phyloP scores from a whole-genome alignment of 257 asterid genomes.

The Gynochthodes officinalis region DNA sequence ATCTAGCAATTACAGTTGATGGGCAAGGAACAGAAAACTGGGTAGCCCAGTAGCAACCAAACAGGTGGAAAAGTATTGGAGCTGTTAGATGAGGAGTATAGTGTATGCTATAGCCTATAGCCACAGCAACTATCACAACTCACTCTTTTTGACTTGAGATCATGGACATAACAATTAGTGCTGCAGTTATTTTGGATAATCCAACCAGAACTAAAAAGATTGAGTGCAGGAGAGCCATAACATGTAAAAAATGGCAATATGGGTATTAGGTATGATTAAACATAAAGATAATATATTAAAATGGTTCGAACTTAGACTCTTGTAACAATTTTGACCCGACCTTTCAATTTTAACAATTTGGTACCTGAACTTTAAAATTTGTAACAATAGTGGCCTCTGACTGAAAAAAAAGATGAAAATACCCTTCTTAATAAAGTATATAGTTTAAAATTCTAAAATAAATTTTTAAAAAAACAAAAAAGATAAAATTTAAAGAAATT shows the following conservation, averaged over 20 bases:
- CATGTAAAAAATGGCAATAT: slow-evolving; percentile 80
- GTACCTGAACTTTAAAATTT: too few species aligned
- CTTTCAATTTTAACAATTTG: too few species aligned
- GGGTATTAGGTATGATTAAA: slow-evolving; percentile 75
- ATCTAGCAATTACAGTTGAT: slow-evolving; percentile 86
- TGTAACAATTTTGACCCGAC: too few species aligned
- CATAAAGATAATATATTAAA: too few species aligned
- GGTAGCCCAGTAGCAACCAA: slow-evolving; percentile 95
- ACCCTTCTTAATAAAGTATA: too few species aligned
- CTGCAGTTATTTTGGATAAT: slow-evolving; percentile 72
- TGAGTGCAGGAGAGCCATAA: slow-evolving; percentile 92
- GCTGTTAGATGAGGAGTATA: slow-evolving; percentile 79
- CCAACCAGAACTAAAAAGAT: slow-evolving; percentile 90
- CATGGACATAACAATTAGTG: slow-evolving; percentile 89
- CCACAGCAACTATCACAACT: slow-evolving; percentile 95
- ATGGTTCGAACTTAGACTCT: too few species aligned
- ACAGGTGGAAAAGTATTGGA: slow-evolving; percentile 82
- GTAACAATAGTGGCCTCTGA: too few species aligned
- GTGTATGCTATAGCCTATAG: slow-evolving; percentile 58
- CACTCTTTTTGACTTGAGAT: slow-evolving; percentile 67
- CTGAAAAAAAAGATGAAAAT: too few species aligned
- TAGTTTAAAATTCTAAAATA: too few species aligned
- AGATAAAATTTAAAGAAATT: too few species aligned
- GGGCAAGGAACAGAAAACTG: slow-evolving; percentile 76
- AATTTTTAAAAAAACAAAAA: too few species aligned